phyloP scores from a whole-genome alignment of 495 filamentous ascomycete genomes.

The Penicillium cinerascens region DNA sequence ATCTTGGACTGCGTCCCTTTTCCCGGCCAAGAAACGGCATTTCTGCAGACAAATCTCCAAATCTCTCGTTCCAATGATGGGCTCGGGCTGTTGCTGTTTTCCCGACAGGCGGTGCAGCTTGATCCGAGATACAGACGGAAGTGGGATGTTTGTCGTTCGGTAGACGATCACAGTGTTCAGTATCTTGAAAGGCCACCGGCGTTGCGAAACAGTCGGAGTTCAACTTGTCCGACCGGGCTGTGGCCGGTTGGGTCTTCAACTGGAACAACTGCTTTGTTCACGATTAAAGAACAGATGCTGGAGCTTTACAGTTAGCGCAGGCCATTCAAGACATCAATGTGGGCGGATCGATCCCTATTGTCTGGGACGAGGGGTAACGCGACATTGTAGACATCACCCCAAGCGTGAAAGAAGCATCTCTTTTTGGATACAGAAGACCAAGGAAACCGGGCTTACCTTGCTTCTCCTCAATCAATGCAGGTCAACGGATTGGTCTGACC shows the following conservation, averaged over 20 bases:
- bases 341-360: neutral
- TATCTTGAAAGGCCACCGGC: conserved; percentile 1
- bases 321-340: neutral
- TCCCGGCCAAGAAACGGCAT: conserved; percentile 36
- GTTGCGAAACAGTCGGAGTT: conserved; percentile 22
- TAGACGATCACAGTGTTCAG: neutral
- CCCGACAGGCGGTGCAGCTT: neutral
- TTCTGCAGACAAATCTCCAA: neutral
- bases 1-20: conserved; percentile 28
- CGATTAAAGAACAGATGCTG: neutral
- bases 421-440: neutral
- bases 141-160: neutral
- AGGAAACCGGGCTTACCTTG: conserved; percentile 8
- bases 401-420: neutral
- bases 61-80: neutral
- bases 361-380: neutral
- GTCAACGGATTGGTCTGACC: conserved; percentile 17
- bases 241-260: conserved; percentile 12
- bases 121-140: conserved; percentile 1
- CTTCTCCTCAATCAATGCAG: conserved; percentile 10
- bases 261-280: conserved; percentile 1
- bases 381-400: neutral
- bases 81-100: neutral
- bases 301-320: neutral
- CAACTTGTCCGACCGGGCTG: conserved; percentile 14